Percentiles rank a stretch among this genome's conserved stretches.
phyloP scores from a whole-genome alignment of 1,139 yeast species.

The Yamadazyma sp. region DNA sequence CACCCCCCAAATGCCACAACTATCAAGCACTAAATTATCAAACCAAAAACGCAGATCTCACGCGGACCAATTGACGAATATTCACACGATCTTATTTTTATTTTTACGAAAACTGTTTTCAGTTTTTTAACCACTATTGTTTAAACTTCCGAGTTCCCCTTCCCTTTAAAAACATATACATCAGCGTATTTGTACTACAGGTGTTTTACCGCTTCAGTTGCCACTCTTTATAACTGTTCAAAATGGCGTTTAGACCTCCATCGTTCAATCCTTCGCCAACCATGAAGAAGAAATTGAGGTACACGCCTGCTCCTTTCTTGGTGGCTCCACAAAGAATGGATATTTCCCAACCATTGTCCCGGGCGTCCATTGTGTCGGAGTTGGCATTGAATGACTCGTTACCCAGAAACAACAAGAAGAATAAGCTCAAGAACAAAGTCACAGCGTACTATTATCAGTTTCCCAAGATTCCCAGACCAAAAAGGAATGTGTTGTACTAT shows the following conservation, averaged over 20 bases:
- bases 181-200: not conserved
- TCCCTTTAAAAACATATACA: too few relatives aligned
- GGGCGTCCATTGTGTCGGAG: constrained; percentile 43
- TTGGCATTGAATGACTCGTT: constrained; percentile 17
- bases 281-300: constrained; percentile 14
- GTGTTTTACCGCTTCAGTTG: too few relatives aligned
- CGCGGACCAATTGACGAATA: constrained; percentile 1
- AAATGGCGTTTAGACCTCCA: constrained; percentile 26
- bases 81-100: not conserved
- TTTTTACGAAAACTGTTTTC: not conserved
- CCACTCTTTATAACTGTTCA: not conserved
- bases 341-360: constrained; percentile 43
- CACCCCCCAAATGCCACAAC: too few relatives aligned
- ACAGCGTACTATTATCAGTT: constrained; percentile 38
- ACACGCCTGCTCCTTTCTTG: constrained; percentile 20
- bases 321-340: constrained; percentile 33
- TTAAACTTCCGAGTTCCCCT: too few relatives aligned
- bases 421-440: constrained; percentile 17
- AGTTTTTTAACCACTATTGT: not conserved
- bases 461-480: constrained; percentile 66
- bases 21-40: too few relatives aligned
- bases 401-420: constrained; percentile 17
- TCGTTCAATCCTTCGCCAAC: constrained; percentile 17
- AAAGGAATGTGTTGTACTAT: constrained; percentile 57
- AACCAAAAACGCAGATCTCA: too few relatives aligned